Evolutionary conservation across 345 rosid species (phyloP).

Genomic region (Citrus reticulata): DNA sequence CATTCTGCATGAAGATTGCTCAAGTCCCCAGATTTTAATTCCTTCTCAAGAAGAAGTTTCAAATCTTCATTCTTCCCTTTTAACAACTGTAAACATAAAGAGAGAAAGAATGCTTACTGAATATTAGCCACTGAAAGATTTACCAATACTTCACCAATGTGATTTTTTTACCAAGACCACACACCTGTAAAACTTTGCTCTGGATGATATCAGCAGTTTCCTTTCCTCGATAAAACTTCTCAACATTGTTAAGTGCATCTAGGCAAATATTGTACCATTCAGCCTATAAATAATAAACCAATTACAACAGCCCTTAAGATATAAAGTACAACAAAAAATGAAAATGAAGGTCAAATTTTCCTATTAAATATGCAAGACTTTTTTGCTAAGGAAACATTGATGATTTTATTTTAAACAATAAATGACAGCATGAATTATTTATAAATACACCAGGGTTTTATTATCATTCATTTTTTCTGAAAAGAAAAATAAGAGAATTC

Average conservation of each 20-base stretch:
- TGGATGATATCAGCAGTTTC: constrained; percentile 63
- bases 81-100: constrained; percentile 51
- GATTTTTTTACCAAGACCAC: not conserved
- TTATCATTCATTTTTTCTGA: too few relatives aligned
- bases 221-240: constrained; percentile 65
- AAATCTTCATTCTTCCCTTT: constrained; percentile 68
- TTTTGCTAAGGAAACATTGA: not conserved
- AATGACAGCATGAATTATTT: not conserved
- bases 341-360: not conserved
- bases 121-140: not conserved
- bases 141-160: not conserved
- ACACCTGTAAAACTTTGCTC: constrained; percentile 77
- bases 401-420: not conserved
- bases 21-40: constrained; percentile 66
- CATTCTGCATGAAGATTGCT: constrained; percentile 73
- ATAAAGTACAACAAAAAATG: not conserved
- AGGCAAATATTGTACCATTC: constrained; percentile 82
- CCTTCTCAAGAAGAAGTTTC: constrained; percentile 60
- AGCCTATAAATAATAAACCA: constrained; percentile 42
- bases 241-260: constrained; percentile 68
- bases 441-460: not conserved
- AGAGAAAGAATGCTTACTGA: constrained; percentile 3
- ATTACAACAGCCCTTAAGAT: not conserved
- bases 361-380: not conserved
- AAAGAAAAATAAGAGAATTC: too few relatives aligned